Conservation (phyloP, 352 stramenopile genomes). For the Phytophthora europaea region DNA sequence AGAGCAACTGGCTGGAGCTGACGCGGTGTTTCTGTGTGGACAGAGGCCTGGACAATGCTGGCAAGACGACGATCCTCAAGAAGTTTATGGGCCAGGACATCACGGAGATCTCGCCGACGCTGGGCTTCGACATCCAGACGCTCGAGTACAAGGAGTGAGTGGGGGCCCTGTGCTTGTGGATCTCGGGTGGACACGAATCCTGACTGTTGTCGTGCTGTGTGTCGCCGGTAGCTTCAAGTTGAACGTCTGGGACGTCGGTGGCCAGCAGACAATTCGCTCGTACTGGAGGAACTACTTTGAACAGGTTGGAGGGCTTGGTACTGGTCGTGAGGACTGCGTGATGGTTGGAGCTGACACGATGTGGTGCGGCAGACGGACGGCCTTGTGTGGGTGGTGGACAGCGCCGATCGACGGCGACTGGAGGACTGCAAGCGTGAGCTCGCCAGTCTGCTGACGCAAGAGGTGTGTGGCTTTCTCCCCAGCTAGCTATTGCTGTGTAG, state of each 20-base stretch:
- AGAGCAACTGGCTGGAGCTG: slow-evolving; percentile 4
- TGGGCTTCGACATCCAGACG: slow-evolving; percentile 99
- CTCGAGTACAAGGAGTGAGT: slow-evolving; percentile 95
- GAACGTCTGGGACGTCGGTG: slow-evolving; percentile 99
- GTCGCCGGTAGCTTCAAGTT: slow-evolving; percentile 94
- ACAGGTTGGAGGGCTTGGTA: slow-evolving; percentile 48
- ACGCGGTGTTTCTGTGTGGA: slow-evolving; percentile 13
- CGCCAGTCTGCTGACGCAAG: slow-evolving; percentile 85
- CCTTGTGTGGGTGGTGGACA: slow-evolving; percentile 99
- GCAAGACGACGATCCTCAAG: slow-evolving; percentile 99
- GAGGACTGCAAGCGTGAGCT: slow-evolving; percentile 96
- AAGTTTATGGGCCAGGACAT: slow-evolving; percentile 99
- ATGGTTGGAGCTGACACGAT: not conserved
- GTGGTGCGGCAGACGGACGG: slow-evolving; percentile 93
- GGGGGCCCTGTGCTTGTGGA: not conserved
- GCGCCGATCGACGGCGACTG: slow-evolving; percentile 93
- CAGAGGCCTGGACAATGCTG: slow-evolving; percentile 99
- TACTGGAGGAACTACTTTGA: slow-evolving; percentile 99
- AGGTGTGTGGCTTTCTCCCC: slow-evolving; percentile 54
- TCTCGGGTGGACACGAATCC: not conserved
- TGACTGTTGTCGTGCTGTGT: not conserved
- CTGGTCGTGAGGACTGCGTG: not conserved
- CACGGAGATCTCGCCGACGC: slow-evolving; percentile 97
- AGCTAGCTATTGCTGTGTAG: not conserved
- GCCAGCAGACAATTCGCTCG: slow-evolving; percentile 98